Conservation (phyloP, 176 grass and related monocot genomes). For the Carex cristatella region DNA sequence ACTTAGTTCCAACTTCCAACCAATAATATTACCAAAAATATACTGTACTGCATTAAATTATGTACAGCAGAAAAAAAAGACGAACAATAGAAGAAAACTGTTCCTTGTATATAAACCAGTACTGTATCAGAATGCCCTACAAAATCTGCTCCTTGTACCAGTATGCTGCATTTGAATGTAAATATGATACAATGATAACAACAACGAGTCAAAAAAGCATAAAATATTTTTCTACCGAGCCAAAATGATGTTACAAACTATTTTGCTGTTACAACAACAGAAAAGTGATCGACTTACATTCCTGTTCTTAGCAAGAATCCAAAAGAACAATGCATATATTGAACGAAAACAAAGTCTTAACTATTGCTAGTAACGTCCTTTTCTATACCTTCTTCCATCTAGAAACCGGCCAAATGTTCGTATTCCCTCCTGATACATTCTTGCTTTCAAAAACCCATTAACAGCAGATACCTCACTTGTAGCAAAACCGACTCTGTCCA, state of each 20-base stretch:
- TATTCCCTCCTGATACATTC: conserved; percentile 78
- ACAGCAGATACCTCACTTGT: conserved; percentile 59
- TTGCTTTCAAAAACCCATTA: conserved; percentile 73
- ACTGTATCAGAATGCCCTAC: background rate
- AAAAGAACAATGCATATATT: background rate
- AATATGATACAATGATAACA: background rate
- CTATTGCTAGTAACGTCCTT: background rate
- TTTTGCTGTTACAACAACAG: background rate
- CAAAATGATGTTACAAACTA: background rate
- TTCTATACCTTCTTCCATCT: conserved; percentile 38
- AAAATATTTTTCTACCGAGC: background rate
- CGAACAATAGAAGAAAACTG: background rate
- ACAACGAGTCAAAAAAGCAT: background rate
- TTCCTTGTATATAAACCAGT: background rate
- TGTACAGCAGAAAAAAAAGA: background rate
- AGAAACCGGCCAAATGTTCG: conserved; percentile 53
- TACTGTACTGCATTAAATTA: background rate
- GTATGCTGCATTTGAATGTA: background rate
- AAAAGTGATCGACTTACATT: background rate
- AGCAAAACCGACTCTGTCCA: conserved; percentile 47
- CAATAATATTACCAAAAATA: background rate
- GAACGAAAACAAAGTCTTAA: background rate
- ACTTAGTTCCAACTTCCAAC: background rate
- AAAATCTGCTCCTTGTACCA: background rate
- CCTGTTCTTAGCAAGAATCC: background rate